Evolutionary conservation across 2,329 filamentous ascomycete species (phyloP).

Genomic region (Colletotrichum sp.): DNA sequence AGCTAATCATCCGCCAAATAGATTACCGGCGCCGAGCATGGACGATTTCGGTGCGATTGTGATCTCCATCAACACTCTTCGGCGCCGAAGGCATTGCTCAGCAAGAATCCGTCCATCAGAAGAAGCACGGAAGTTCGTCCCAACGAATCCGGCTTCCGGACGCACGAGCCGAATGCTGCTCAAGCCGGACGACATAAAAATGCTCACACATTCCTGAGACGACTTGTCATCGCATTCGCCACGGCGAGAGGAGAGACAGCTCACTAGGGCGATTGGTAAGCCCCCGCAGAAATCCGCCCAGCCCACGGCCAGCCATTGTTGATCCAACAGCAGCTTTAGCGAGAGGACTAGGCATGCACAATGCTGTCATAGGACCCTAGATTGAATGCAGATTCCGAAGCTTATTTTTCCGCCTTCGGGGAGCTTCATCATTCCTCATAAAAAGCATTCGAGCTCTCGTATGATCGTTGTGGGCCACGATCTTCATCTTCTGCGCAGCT

Average conservation of each 20-base stretch:
- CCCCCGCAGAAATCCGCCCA: not conserved
- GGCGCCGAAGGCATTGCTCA: not conserved
- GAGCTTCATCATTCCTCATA: not conserved
- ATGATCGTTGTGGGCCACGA: not conserved
- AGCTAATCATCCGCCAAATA: not conserved
- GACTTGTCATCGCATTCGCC: not conserved
- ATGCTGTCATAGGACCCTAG: constrained; percentile 19
- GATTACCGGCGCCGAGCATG: not conserved
- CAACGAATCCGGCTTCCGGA: not conserved
- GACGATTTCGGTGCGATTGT: not conserved
- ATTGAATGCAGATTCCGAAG: not conserved
- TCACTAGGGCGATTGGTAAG: constrained; percentile 2
- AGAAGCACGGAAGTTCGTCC: not conserved
- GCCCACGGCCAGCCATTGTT: not conserved
- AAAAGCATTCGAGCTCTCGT: not conserved
- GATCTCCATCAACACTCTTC: not conserved
- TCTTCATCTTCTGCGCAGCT: not conserved
- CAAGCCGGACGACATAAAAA: not conserved
- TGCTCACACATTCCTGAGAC: constrained; percentile 18
- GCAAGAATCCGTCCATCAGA: not conserved
- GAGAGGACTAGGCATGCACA: constrained; percentile 9
- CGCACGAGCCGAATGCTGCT: constrained; percentile 1
- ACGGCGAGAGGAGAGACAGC: not conserved
- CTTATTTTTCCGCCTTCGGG: not conserved
- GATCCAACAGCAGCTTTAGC: not conserved